Conservation (phyloP, 2,329 filamentous ascomycete genomes). For the Cadophora luteo-olivacea region DNA sequence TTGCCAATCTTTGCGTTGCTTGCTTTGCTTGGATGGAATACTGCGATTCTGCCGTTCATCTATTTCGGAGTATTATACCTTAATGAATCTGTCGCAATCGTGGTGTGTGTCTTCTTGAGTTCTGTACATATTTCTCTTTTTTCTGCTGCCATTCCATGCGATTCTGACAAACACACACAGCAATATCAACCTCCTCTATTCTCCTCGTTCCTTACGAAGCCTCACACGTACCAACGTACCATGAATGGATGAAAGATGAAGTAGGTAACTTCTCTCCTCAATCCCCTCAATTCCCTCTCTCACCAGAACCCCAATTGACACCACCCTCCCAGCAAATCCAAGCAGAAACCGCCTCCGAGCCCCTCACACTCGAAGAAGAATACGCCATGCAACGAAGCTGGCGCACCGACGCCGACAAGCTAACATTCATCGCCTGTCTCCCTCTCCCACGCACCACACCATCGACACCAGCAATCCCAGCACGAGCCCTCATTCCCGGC, state of each 20-base stretch:
- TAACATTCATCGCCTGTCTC: constrained; percentile 86
- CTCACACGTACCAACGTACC: constrained; percentile 83
- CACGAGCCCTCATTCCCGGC: constrained; percentile 15
- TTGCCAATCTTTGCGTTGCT: not conserved
- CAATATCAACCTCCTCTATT: constrained; percentile 67
- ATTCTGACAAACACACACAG: constrained; percentile 50
- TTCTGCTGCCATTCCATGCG: not conserved
- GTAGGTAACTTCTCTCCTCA: constrained; percentile 19
- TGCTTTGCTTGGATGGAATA: not conserved
- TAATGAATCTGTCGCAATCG: too few relatives aligned
- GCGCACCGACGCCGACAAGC: constrained; percentile 81
- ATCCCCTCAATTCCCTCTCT: not conserved
- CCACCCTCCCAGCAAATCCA: constrained; percentile 67
- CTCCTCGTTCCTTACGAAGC: constrained; percentile 84
- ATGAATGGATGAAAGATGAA: constrained; percentile 81
- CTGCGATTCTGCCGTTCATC: not conserved
- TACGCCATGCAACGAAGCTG: constrained; percentile 90
- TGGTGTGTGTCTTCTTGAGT: not conserved
- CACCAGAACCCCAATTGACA: not conserved
- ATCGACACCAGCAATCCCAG: not conserved
- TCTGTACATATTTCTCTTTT: not conserved
- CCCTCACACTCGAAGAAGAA: constrained; percentile 79
- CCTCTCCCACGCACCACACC: constrained; percentile 15
- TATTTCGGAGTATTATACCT: not conserved
- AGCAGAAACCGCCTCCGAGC: constrained; percentile 86